Base-by-base conservation (phyloP, 2,329 filamentous ascomycete genomes). In the Hymenoscyphus infarciens region DNA sequence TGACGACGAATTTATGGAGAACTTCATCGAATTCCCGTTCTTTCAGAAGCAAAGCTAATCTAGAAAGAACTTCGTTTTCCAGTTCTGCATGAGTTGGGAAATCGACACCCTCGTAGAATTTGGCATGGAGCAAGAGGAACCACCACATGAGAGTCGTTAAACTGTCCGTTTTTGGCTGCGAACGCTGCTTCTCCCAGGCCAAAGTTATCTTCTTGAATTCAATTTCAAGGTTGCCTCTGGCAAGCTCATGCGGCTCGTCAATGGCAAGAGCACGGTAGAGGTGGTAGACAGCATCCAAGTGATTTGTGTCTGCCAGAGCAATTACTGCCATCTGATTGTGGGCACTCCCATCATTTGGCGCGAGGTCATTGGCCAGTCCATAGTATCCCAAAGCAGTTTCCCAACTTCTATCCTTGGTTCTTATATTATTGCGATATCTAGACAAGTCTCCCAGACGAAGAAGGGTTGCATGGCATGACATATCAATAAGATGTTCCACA, bases 251-350 rank as follows among this genome's bases (percentile, higher is more conserved):
- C 4, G 92, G 91, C 49, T 87, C 81, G 59, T 87, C 82, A 35
- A 91, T 87, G 8, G 87, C 87, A 68, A 95, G 82, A 16, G 93
- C 88, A 66, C 93, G 88, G 73, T 97, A 95, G 49, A 98, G 85
- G 75, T 97, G 87, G 75, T 97, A 98, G 33, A 96, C 88, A 10
- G 92, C 88, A 65, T 92, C 86, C 58, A 98, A 83, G 73, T 96
- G 90, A 68, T 94, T 89, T 63, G 83, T 84, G 70, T 93, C 86
- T 60, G 89, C 87, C 56, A 91, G 83, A 64, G 89, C 88, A 63
- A 98, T 88, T 39, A 98, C 90, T 39, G 91, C 93, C 74, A 95
- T 86, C 75, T 98, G 95, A 72, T 99, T 94, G 72, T 96, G 90
- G 16, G 92, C 90, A 66, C 87, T 85, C 33, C 94, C 94, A 55